Base-by-base conservation (phyloP, 257 asterid species). In the Plantago ovata region DNA sequence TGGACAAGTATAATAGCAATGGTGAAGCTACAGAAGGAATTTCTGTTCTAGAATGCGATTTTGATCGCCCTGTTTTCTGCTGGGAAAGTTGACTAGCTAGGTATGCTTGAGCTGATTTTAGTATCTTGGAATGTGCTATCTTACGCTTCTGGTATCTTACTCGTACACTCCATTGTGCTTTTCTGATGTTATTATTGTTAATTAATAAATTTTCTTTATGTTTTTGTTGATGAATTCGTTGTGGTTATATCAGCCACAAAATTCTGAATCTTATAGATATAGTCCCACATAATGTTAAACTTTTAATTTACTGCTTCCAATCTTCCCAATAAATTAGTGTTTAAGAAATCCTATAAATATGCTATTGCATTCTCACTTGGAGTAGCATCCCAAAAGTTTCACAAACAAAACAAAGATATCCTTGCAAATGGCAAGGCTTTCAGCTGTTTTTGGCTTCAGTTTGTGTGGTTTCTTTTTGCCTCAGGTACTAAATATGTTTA, bases 31-130 rank as follows among this genome's bases (percentile, higher is more conserved):
- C 67, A 20, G 78, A 75, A 12, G 94, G 94, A 39, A 76, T 88
- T 76, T 75, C 75, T n/a, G 65, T 40, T 6, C 74, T 75, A n/a
- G 63, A 72, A 18, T 72, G 82, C 40, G 80, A 79, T 62, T 77
- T 76, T 33, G 80, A 63, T 65, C 68, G 68, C 10, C 84, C 81
- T 42, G 63, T 88, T 59, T 88, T 92, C 70, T 67, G 95, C 79
- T 75, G 88, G 69, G 78, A 78, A 43, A 77, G 75, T 69, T 85
- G 94, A n/a, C n/a, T n/a, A n/a, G 40, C 95, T 95, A 6, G 98
- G 98, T 91, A 72, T 42, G 69, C 60, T 22, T 50, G 46, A 53
- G 57, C 54, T 53, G 58, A 10, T n/a, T 12, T 10, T 11, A 40
- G 21, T n/a, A n/a, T n/a, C n/a, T n/a, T n/a, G n/a, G n/a, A n/a